A percentile compares a stretch with the other conserved stretches of the same genome.
Evolutionary conservation across 139 green algal genomes (phyloP).

Genomic region (Chlorella sorokiniana): DNA sequence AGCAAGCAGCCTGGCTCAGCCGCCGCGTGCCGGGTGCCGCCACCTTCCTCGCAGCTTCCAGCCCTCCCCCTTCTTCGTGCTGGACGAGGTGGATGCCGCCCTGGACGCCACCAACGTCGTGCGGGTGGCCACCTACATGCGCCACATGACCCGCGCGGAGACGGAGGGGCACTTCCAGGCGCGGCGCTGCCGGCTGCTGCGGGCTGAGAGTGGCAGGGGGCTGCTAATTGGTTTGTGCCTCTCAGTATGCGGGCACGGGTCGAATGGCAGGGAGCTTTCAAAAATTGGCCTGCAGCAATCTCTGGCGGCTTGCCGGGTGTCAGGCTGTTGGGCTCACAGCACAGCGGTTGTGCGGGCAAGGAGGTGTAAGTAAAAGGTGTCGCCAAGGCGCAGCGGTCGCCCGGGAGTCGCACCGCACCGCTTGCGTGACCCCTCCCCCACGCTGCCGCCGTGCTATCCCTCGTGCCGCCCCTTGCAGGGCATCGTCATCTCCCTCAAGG

Average conservation of each 20-base stretch:
- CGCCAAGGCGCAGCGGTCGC: not conserved
- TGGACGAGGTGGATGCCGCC: conserved; percentile 95
- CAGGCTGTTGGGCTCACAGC: too few species aligned
- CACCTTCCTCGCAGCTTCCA: conserved; percentile 58
- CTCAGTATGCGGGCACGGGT: too few species aligned
- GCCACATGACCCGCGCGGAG: conserved; percentile 60
- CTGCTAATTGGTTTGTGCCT: not conserved
- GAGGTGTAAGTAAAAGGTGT: too few species aligned
- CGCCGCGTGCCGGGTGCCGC: too few species aligned
- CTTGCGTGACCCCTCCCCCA: not conserved
- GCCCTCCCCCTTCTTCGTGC: conserved; percentile 96
- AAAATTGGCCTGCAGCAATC: too few species aligned
- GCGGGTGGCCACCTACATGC: conserved; percentile 92
- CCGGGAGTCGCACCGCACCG: not conserved
- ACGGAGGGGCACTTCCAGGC: conserved; percentile 45
- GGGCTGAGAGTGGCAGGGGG: not conserved
- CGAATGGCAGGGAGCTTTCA: too few species aligned
- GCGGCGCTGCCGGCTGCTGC: not conserved
- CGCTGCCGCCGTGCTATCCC: not conserved
- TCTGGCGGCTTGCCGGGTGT: too few species aligned
- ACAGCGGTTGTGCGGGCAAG: too few species aligned
- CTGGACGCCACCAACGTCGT: conserved; percentile 96
- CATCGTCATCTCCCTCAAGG: conserved; percentile 96
- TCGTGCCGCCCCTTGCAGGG: conserved; percentile 49
- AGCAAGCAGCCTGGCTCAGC: too few species aligned